Conservation (phyloP, 768 basidiomycete genomes). For the Mycena pura region DNA sequence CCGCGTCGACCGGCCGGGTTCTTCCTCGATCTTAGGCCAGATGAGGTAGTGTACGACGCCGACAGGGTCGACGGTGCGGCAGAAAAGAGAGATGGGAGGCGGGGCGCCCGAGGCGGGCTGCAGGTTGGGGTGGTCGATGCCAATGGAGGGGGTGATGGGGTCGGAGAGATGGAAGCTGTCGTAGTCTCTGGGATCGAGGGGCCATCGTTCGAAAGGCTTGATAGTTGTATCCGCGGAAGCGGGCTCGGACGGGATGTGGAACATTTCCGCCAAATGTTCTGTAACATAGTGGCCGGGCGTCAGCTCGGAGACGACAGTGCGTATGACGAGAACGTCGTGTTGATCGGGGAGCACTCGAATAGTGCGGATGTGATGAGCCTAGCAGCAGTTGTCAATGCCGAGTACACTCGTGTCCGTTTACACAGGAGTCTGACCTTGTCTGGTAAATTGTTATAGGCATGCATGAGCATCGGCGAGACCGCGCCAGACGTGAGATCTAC, state of each 20-base stretch:
- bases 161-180: slow-evolving; percentile 49
- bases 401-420: background rate
- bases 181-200: slow-evolving; percentile 32
- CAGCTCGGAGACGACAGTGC: slow-evolving; percentile 37
- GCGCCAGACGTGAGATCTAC: slow-evolving; percentile 46
- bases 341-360: slow-evolving; percentile 60
- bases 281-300: slow-evolving; percentile 3
- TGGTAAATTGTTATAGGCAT: slow-evolving; percentile 34
- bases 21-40: slow-evolving; percentile 33
- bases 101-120: slow-evolving; percentile 36
- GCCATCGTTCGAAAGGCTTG: slow-evolving; percentile 29
- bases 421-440: slow-evolving; percentile 32
- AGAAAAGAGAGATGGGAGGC: slow-evolving; percentile 48
- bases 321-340: slow-evolving; percentile 57
- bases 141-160: slow-evolving; percentile 38
- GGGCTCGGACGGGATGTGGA: slow-evolving; percentile 33
- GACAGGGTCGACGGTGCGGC: slow-evolving; percentile 35
- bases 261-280: slow-evolving; percentile 27
- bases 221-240: slow-evolving; percentile 16
- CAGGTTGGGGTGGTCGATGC: slow-evolving; percentile 36
- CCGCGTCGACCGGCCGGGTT: slow-evolving; percentile 1
- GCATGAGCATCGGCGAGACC: slow-evolving; percentile 47
- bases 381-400: slow-evolving; percentile 1
- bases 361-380: slow-evolving; percentile 59
- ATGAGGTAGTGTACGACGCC: slow-evolving; percentile 44